Evolutionary conservation across 352 stramenopile genomes (phyloP), one percentile per base, ranked within the genome.

Genomic region (Peronospora belbahrii): DNA sequence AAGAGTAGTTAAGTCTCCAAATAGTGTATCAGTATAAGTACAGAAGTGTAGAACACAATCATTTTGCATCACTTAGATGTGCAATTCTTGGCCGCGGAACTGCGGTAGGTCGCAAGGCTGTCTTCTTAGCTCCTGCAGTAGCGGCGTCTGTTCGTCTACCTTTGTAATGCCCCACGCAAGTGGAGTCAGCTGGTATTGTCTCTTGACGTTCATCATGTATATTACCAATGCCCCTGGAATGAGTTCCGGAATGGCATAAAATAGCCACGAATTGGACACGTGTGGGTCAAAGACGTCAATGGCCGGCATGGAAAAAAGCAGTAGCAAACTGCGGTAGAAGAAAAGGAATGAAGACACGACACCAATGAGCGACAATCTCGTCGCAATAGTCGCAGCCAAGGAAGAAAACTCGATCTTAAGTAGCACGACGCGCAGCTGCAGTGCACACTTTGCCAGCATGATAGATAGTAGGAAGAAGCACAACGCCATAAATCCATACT

Each of bases 61-160:
- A n/a, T 35, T 7, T 19, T 0, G n/a, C 30, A n/a, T 34, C 9
- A 15, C 68, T 85, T 68, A 25, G 64, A 83, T 22, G 93, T 95
- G 58, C 88, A 97, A 66, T 94, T 96, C 48, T 59, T 92, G 44
- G 65, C 72, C 40, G 59, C 70, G 47, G 45, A 85, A 83, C 17
- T 73, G 70, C 33, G 73, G 69, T 11, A 77, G 42, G 17, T 85
- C 69, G 33, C 32, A 54, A 2, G 55, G 56, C 5, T 65, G 46
- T 51, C 50, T 53, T 39, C 45, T 47, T 11, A 74, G 45, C 50
- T 55, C 56, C 18, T 66, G 55, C 23, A 87, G 43, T 43, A 85
- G 54, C 30, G 75, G 72, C 48, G 72, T 85, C 34, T 58, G 54
- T 35, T 85, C 75, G 30, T 73, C 65, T 7, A 36, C 43, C 22